These are phyloP conservation scores for Beta lomatogona DNA, from an alignment of 179 eudicot genomes.

Conservation along the genomic window DNA sequence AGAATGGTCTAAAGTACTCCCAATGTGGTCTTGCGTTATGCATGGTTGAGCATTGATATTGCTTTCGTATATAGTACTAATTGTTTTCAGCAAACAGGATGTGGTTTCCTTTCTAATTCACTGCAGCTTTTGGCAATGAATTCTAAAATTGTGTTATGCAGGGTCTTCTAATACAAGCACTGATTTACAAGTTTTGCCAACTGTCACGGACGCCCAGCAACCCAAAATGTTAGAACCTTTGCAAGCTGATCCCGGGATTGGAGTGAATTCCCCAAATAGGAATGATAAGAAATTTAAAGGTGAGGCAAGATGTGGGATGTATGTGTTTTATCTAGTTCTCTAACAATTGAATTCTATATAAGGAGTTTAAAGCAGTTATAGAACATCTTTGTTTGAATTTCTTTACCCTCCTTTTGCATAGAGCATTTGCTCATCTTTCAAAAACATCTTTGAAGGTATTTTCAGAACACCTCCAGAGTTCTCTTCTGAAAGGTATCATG, in stretches of 20 bases:
- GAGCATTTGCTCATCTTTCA: background rate
- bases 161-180: constrained; percentile 26
- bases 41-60: background rate
- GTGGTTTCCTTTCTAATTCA: background rate
- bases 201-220: constrained; percentile 25
- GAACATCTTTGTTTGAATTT: background rate
- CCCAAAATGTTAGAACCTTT: constrained; percentile 20
- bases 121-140: background rate
- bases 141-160: background rate
- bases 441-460: background rate
- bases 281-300: constrained; percentile 34
- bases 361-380: background rate
- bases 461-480: background rate
- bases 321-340: background rate
- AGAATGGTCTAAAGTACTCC: background rate
- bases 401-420: background rate
- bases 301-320: constrained; percentile 8
- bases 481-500: background rate
- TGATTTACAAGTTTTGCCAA: constrained; percentile 21
- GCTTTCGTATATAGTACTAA: background rate
- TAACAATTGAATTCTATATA: background rate
- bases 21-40: background rate
- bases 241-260: constrained; percentile 23
- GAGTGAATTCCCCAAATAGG: constrained; percentile 13
- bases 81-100: background rate